Conservation (phyloP, 257 asterid genomes). For the Solanum arcanum region DNA sequence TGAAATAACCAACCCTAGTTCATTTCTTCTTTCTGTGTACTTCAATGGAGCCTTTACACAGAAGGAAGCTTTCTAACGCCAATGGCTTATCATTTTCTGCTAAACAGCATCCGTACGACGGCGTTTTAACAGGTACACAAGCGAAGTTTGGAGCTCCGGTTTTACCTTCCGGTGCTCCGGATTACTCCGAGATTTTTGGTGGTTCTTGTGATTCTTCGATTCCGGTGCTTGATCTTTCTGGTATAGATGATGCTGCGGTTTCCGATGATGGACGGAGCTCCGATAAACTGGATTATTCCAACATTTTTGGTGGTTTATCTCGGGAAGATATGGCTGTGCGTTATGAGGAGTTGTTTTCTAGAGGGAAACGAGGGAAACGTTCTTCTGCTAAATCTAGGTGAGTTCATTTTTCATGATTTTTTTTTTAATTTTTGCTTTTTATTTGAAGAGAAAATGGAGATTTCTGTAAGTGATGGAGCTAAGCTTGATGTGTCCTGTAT, state of each 20-base stretch:
- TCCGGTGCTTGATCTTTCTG: constrained; percentile 72
- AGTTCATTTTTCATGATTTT: background rate
- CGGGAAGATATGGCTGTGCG: constrained; percentile 43
- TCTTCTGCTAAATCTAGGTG: constrained; percentile 21
- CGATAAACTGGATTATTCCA: constrained; percentile 47
- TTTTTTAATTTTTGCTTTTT: background rate
- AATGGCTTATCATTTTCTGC: constrained; percentile 38
- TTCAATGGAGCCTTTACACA: constrained; percentile 67
- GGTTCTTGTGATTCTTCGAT: constrained; percentile 43
- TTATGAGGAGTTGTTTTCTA: constrained; percentile 40
- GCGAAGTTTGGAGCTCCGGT: constrained; percentile 20
- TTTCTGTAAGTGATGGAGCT: background rate
- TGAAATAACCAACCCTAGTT: background rate
- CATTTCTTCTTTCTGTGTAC: background rate
- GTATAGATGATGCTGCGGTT: constrained; percentile 23
- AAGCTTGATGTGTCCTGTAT: background rate
- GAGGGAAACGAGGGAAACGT: constrained; percentile 14
- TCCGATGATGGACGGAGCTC: constrained; percentile 29
- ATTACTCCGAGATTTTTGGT: constrained; percentile 65
- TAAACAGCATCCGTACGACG: constrained; percentile 58
- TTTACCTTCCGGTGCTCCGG: constrained; percentile 15
- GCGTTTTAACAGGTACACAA: constrained; percentile 28
- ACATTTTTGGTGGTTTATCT: constrained; percentile 53
- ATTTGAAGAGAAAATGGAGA: background rate
- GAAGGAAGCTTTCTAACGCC: constrained; percentile 35